Evolutionary conservation across 768 basidiomycete species (phyloP).

Genomic region (Tylopilus vinaceipallidus): DNA sequence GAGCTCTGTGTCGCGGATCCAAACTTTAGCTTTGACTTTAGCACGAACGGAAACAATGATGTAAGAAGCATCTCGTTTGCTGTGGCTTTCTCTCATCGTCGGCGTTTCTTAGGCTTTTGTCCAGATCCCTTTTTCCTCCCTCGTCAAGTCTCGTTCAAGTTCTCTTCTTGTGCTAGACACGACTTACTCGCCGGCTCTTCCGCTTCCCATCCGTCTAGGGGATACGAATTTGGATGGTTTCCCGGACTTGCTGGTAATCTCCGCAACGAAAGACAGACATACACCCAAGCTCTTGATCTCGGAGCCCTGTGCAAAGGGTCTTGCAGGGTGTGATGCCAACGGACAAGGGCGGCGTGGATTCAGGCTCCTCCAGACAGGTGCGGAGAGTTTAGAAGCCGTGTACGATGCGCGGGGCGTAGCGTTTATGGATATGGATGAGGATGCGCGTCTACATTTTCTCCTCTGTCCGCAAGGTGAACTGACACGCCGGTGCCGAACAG

Average conservation of each 20-base stretch:
- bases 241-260: constrained; percentile 75
- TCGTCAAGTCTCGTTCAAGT: constrained; percentile 49
- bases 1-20: constrained; percentile 82
- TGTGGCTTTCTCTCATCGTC: background rate
- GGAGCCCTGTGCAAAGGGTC: constrained; percentile 53
- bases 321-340: constrained; percentile 53
- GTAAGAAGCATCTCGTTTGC: constrained; percentile 33
- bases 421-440: constrained; percentile 93
- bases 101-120: constrained; percentile 53
- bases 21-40: constrained; percentile 74
- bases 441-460: constrained; percentile 52
- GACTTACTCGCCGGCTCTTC: constrained; percentile 62
- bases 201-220: constrained; percentile 77
- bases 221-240: constrained; percentile 94
- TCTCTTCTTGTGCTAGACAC: constrained; percentile 72
- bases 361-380: constrained; percentile 51
- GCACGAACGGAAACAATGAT: constrained; percentile 45
- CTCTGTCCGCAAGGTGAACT: background rate
- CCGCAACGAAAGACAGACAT: constrained; percentile 42
- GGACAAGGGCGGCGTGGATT: constrained; percentile 66
- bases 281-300: constrained; percentile 65
- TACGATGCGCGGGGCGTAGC: constrained; percentile 77
- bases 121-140: constrained; percentile 58
- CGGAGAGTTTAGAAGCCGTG: constrained; percentile 58
- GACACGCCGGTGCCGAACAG: constrained; percentile 38